Base-by-base conservation (phyloP, 2,329 filamentous ascomycete genomes). In the Chrysoporthe deuterocubensis region DNA sequence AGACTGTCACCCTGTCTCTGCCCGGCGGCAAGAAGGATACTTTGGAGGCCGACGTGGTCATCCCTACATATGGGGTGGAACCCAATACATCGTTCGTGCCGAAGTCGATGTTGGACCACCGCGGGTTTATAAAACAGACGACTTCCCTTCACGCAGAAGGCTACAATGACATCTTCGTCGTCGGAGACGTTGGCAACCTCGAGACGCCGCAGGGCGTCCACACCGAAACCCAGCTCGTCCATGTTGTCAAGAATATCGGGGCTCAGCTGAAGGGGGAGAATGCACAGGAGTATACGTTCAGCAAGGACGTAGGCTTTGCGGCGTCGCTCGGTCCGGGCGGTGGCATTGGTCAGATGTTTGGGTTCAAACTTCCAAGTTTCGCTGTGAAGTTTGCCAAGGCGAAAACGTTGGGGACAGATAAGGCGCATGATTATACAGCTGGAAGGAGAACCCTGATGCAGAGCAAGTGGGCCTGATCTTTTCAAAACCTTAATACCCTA, bases 11-110 rank as follows among this genome's bases (percentile, higher is more conserved):
- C 9, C 44, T 67, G 18, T 67, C 61, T 40, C n/a, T 60, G 4
- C 43, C 52, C 34, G n/a, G 54, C 16, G 65, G 37, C 32, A 43
- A 50, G 37, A 58, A 52, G 18, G 75, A 75, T 69, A 80, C 76
- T 3, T 73, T 86, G 62, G 74, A 73, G 16, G 75, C 81, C 0
- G 81, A 84, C 71, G 75, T 84, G 0, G 82, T 84, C 72, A 73
- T 87, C 16, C 83, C 84, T 0, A 80, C 83, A 0, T 81, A 79
- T 46, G 85, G 85, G 56, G 68, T 80, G 4, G 62, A 73, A 0
- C 78, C 81, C 67, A 87, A 87, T 75, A 81, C 80, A 69, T 62
- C 67, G 11, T 78, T 74, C 64, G 46, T 76, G 16, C 76, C 76
- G 0, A 14, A 61, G 5, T 16, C 59, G 11, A 64, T 76, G 72